phyloP scores from a whole-genome alignment of 108 stramenopile species.

The Pseudonitzschia delicatissima region DNA sequence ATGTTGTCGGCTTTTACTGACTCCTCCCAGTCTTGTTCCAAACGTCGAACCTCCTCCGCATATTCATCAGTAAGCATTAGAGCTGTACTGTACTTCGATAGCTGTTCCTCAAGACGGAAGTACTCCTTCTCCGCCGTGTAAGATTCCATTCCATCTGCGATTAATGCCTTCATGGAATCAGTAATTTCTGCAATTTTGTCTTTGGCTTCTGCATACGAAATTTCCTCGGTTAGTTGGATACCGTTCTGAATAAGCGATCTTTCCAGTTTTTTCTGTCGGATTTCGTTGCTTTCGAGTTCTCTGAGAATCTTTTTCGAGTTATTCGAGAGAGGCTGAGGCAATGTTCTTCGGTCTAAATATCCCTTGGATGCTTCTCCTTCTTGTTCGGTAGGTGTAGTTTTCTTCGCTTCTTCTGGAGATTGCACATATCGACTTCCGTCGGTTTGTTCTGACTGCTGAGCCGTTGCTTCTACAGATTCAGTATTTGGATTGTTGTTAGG shows the following conservation, averaged over 20 bases:
- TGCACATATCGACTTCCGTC: background rate
- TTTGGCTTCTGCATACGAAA: conserved; percentile 41
- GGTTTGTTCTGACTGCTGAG: background rate
- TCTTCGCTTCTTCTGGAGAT: background rate
- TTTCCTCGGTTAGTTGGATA: conserved; percentile 33
- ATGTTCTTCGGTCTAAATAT: conserved; percentile 14
- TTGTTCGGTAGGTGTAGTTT: background rate
- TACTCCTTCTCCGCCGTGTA: conserved; percentile 34
- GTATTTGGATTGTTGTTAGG: background rate
- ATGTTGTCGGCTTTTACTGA: conserved; percentile 26
- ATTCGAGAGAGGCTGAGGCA: conserved; percentile 23
- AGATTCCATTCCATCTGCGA: conserved; percentile 9
- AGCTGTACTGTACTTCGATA: conserved; percentile 35
- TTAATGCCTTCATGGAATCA: conserved; percentile 29
- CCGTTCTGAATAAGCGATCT: conserved; percentile 24
- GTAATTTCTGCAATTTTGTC: conserved; percentile 31
- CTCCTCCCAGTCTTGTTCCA: conserved; percentile 38
- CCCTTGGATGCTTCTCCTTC: conserved; percentile 10
- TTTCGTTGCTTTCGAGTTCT: conserved; percentile 20
- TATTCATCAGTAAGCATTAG: conserved; percentile 40
- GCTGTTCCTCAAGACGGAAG: conserved; percentile 32
- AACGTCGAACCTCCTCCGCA: conserved; percentile 21
- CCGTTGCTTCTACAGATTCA: background rate
- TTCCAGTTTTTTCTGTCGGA: conserved; percentile 25
- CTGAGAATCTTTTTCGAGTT: conserved; percentile 28